Evolutionary conservation across 2,329 filamentous ascomycete species (phyloP), one percentile per base, ranked within the genome.

Genomic region (Emmonsiellopsis sp.): DNA sequence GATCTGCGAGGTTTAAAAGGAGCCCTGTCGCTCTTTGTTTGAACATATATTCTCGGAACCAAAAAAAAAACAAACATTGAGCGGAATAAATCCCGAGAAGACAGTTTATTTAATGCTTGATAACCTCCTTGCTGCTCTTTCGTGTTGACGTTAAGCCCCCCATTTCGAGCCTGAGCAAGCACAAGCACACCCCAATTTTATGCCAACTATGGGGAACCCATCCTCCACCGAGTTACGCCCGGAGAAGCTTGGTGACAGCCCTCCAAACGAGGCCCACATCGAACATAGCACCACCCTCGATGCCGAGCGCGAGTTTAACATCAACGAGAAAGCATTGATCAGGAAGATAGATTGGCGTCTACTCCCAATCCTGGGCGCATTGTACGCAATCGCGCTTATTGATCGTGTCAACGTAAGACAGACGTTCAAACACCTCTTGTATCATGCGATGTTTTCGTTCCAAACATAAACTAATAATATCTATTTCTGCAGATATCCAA

Each of bases 371-470:
- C 78, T 82, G 2, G 84, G 83, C 15, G 65, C 77, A 58, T 78
- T 89, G 71, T 91, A 91, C 69, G 88, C 85, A 65, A 77, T 88
- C 60, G 85, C 80, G 57, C 72, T 92, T 52, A 87, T 92, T 81
- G 88, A 93, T 64, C 77, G 88, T 37, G 88, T 85, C 2, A 92
- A 92, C 68, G 71, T 91, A 56, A 51, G 55, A 44, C 13, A 9
- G 20, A 26, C 20, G 5, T 26, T 26, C 35, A 13, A 45, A 45
- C 15, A 11, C n/a, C n/a, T n/a, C n/a, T n/a, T n/a, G n/a, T n/a
- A n/a, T 3, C 11, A 16, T 20, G 16, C 32, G 30, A 8, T n/a
- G n/a, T 3, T 31, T 5, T 26, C 5, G 13, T 40, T 41, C 30
- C 30, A 31, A 13, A 10, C 0, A 38, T 13, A 44, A 1, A 7